A percentile compares a stretch with the other conserved stretches of the same genome.
These are phyloP conservation scores for Trametes meyenii DNA, from an alignment of 768 basidiomycete genomes.

Conservation along the genomic window DNA sequence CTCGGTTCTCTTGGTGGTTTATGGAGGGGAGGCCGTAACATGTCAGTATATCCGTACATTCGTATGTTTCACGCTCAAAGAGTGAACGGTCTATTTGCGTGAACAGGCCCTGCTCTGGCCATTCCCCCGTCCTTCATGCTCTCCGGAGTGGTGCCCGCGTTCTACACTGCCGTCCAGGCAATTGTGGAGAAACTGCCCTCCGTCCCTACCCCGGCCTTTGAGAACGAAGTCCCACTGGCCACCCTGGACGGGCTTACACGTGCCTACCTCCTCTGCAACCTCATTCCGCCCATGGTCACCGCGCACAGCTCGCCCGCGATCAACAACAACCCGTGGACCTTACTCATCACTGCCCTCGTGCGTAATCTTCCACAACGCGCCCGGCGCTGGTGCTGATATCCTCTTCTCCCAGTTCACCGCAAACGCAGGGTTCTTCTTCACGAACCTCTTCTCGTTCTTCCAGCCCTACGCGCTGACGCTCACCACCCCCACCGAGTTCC, in stretches of 20 bases:
- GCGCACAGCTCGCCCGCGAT: constrained; percentile 52
- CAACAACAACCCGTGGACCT: constrained; percentile 72
- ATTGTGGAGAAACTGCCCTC: constrained; percentile 62
- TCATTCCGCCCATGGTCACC: constrained; percentile 72
- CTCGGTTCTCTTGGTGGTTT: constrained; percentile 68
- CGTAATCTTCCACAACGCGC: constrained; percentile 29
- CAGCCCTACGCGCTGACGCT: constrained; percentile 69
- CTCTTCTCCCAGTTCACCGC: constrained; percentile 56
- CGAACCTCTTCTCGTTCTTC: constrained; percentile 74
- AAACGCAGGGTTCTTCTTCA: constrained; percentile 82
- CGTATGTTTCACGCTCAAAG: not conserved
- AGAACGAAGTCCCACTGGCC: constrained; percentile 71
- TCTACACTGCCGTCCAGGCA: constrained; percentile 65
- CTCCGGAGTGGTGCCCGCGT: constrained; percentile 63
- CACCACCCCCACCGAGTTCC: constrained; percentile 78
- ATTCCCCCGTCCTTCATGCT: constrained; percentile 78
- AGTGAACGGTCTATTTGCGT: not conserved
- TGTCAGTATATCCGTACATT: constrained; percentile 44
- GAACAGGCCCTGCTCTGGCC: constrained; percentile 62
- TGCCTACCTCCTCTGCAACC: constrained; percentile 74
- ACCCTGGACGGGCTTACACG: constrained; percentile 80
- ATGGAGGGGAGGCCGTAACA: constrained; percentile 74
- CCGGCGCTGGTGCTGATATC: not conserved
- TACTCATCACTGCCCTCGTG: constrained; percentile 74
- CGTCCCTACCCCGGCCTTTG: constrained; percentile 52